These are phyloP conservation scores for Fusarium irregulare DNA, from an alignment of 2,329 filamentous ascomycete genomes.

Conservation along the genomic window DNA sequence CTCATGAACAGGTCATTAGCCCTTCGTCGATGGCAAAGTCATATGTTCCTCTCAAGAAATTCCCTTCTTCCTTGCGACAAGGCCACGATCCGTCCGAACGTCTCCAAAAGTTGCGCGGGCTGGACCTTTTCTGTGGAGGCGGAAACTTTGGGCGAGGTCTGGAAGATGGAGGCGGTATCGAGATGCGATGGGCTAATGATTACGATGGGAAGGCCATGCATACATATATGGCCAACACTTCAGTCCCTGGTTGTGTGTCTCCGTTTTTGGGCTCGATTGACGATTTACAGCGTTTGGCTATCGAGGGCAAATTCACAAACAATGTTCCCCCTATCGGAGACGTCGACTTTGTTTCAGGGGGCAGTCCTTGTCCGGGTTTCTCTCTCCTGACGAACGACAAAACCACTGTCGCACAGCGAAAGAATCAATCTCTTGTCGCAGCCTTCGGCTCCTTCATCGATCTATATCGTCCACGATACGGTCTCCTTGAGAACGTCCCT, in stretches of 20 bases:
- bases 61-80: conserved; percentile 59
- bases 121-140: conserved; percentile 82
- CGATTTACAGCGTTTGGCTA: conserved; percentile 67
- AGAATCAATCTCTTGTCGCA: conserved; percentile 81
- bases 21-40: background rate
- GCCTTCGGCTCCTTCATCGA: conserved; percentile 81
- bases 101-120: conserved; percentile 61
- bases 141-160: conserved; percentile 82
- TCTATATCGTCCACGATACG: conserved; percentile 79
- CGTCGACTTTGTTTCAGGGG: conserved; percentile 76
- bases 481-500: conserved; percentile 80
- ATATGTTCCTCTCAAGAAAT: conserved; percentile 52
- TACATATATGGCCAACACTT: conserved; percentile 76
- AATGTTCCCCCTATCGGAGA: conserved; percentile 69
- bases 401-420: conserved; percentile 65
- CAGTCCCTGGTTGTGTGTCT: conserved; percentile 53
- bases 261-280: conserved; percentile 80
- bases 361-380: conserved; percentile 83
- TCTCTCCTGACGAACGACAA: conserved; percentile 71
- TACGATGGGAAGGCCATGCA: conserved; percentile 72
- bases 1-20: conserved; percentile 47
- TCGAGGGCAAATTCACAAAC: conserved; percentile 60
- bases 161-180: conserved; percentile 74
- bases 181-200: conserved; percentile 77
- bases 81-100: conserved; percentile 62